Conservation (phyloP, 345 rosid genomes). For the Salix suchowensis region DNA sequence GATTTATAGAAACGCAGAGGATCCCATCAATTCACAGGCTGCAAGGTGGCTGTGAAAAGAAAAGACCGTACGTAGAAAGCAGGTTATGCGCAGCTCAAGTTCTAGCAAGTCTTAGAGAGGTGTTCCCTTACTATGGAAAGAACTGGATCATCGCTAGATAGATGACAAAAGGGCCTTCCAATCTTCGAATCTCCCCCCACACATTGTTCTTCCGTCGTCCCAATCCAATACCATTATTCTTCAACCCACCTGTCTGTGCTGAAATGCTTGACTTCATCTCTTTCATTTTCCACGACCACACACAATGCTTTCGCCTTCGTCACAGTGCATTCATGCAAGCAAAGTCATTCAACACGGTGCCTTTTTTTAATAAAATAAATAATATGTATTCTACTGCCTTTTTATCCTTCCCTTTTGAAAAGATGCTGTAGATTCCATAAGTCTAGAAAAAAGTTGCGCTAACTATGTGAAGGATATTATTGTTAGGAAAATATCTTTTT, state of each 20-base stretch:
- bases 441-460: not conserved
- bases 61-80: not conserved
- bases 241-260: conserved; percentile 7
- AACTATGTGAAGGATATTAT: not conserved
- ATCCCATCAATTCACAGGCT: not conserved
- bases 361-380: too few species aligned
- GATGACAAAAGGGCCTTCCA: too few species aligned
- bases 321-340: not conserved
- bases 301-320: conserved; percentile 14
- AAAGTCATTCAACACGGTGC: not conserved
- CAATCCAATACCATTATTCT: conserved; percentile 3
- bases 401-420: not conserved
- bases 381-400: too few species aligned
- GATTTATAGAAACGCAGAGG: too few species aligned
- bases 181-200: too few species aligned
- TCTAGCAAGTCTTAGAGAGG: not conserved
- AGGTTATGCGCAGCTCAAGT: not conserved
- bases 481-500: too few species aligned
- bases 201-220: not conserved
- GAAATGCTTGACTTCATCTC: conserved; percentile 5
- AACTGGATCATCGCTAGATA: not conserved
- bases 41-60: not conserved
- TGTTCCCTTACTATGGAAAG: not conserved
- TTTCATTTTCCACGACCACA: conserved; percentile 38
- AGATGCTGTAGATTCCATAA: not conserved